Evolutionary conservation across 1,284 basidiomycete species (phyloP).

Genomic region (Heterobasidion annosum): DNA sequence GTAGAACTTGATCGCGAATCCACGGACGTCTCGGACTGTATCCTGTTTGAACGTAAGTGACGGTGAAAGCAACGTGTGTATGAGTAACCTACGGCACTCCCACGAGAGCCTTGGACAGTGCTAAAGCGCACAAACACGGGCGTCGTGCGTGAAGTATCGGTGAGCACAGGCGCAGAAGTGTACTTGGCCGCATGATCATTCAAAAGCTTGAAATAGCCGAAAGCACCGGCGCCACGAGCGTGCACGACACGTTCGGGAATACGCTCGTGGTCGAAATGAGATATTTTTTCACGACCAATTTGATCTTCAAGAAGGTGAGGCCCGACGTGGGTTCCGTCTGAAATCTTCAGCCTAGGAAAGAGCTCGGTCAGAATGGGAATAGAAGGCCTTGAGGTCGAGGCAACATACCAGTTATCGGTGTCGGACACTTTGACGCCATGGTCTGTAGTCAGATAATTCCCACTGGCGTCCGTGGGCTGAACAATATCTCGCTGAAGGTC

Average conservation of each 20-base stretch:
- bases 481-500: constrained; percentile 38
- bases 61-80: background rate
- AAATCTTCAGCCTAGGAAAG: constrained; percentile 35
- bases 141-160: constrained; percentile 60
- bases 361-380: constrained; percentile 15
- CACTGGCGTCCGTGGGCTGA: constrained; percentile 20
- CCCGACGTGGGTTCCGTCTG: constrained; percentile 33
- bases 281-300: constrained; percentile 62
- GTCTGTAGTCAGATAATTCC: constrained; percentile 47
- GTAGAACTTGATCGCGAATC: constrained; percentile 78
- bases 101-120: constrained; percentile 71
- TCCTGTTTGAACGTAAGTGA: constrained; percentile 31
- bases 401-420: constrained; percentile 54
- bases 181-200: constrained; percentile 55
- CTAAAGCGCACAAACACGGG: constrained; percentile 77
- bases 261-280: constrained; percentile 76
- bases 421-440: constrained; percentile 49
- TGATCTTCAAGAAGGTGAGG: constrained; percentile 61
- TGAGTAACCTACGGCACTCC: constrained; percentile 47
- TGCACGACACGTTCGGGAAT: constrained; percentile 58
- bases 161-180: constrained; percentile 61
- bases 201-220: constrained; percentile 73
- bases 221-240: constrained; percentile 73
- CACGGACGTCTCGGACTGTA: constrained; percentile 77
- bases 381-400: constrained; percentile 2